Conservation (phyloP, 176 grass and related monocot species). For the Pontederia paniculata region DNA sequence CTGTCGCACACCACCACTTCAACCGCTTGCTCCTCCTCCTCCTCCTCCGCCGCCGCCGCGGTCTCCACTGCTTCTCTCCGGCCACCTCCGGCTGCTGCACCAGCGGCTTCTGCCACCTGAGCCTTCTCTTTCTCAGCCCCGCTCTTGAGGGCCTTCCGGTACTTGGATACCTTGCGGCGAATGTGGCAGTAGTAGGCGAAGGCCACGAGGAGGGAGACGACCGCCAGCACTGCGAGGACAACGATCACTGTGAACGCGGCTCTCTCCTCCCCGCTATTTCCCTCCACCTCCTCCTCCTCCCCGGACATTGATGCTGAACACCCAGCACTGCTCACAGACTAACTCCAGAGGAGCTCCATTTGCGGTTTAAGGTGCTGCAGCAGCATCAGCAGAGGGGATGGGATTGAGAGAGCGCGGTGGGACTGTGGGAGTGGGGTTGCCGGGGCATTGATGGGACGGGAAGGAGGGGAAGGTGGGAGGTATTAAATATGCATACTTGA, state of each 20-base stretch:
- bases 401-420: too few species aligned
- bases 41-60: slow-evolving; percentile 20
- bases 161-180: slow-evolving; percentile 81
- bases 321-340: neutral
- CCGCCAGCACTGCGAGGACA: slow-evolving; percentile 71
- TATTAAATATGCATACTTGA: neutral
- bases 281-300: slow-evolving; percentile 20
- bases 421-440: too few species aligned
- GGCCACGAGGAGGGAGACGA: slow-evolving; percentile 62
- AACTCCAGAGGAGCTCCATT: neutral
- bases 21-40: neutral
- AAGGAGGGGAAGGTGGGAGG: neutral
- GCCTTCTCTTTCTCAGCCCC: slow-evolving; percentile 8
- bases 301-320: neutral
- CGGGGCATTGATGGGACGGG: neutral
- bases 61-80: slow-evolving; percentile 11
- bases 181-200: slow-evolving; percentile 99
- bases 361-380: too few species aligned
- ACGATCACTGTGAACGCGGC: slow-evolving; percentile 72
- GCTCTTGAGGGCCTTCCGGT: slow-evolving; percentile 37
- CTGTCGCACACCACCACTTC: slow-evolving; percentile 13
- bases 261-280: slow-evolving; percentile 68
- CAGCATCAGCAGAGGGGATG: too few species aligned
- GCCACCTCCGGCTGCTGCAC: neutral
- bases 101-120: neutral